These are phyloP conservation scores for Phialophora verrucosa DNA, from an alignment of 2,329 filamentous ascomycete genomes.

Conservation along the genomic window DNA sequence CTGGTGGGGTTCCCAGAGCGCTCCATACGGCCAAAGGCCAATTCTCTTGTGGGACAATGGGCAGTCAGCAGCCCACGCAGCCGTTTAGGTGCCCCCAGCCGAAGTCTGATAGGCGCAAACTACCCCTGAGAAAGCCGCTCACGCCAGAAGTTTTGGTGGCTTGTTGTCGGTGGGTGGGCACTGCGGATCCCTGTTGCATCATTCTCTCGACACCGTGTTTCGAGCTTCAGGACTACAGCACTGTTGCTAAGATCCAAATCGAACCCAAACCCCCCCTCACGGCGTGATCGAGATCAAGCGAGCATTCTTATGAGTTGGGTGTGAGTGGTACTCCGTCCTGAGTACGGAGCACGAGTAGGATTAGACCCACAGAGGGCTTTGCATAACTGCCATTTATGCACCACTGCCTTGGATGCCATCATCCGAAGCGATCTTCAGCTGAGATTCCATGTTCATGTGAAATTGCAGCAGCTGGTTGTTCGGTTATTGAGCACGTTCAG, in stretches of 20 bases:
- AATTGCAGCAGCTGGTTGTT: background rate
- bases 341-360: background rate
- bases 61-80: background rate
- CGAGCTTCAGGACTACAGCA: background rate
- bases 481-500: background rate
- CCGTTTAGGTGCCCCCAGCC: background rate
- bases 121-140: background rate
- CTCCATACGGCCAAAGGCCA: background rate
- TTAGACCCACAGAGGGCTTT: background rate
- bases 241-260: background rate
- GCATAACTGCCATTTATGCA: background rate
- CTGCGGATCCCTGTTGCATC: background rate
- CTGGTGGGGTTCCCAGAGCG: constrained; percentile 3
- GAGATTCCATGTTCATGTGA: background rate
- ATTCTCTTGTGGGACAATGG: background rate
- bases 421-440: background rate
- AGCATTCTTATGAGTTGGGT: background rate
- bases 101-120: background rate
- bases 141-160: background rate
- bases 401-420: background rate
- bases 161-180: background rate
- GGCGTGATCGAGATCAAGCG: background rate
- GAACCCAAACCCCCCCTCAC: background rate
- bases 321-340: background rate
- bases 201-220: constrained; percentile 2